Evolutionary conservation across 345 rosid species (phyloP).

Genomic region (Clausena lansium): DNA sequence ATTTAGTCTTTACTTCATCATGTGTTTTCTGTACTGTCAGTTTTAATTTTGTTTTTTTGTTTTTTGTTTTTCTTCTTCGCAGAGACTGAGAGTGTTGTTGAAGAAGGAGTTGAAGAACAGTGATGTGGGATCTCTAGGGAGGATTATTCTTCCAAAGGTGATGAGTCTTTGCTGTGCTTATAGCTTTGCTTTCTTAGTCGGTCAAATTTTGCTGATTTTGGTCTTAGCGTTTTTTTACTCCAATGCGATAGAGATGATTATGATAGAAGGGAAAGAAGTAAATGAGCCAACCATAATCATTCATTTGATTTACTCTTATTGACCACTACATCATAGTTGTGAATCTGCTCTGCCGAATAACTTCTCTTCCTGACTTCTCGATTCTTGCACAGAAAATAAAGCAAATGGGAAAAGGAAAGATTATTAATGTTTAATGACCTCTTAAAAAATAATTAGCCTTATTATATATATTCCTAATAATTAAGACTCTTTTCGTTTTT

Average conservation of each 20-base stretch:
- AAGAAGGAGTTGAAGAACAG: constrained; percentile 67
- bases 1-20: background rate
- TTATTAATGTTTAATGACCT: background rate
- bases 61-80: constrained; percentile 6
- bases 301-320: constrained; percentile 22
- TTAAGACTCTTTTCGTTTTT: background rate
- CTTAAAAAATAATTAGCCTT: background rate
- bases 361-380: constrained; percentile 25
- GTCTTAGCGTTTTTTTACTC: constrained; percentile 1
- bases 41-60: background rate
- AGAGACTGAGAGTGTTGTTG: constrained; percentile 62
- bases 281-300: constrained; percentile 19
- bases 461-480: background rate
- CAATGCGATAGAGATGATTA: background rate
- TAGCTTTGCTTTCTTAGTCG: background rate
- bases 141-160: constrained; percentile 92
- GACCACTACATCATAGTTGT: constrained; percentile 24
- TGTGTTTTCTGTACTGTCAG: background rate
- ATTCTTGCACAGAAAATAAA: constrained; percentile 18
- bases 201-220: constrained; percentile 11
- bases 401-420: background rate
- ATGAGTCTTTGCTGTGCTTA: constrained; percentile 2
- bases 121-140: constrained; percentile 80
- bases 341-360: constrained; percentile 26
- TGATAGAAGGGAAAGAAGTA: constrained; percentile 17